Percentiles rank a stretch among this genome's conserved stretches.
phyloP scores from a whole-genome alignment of 202 grass and related monocot genomes.

The Elaeis oleifera region DNA sequence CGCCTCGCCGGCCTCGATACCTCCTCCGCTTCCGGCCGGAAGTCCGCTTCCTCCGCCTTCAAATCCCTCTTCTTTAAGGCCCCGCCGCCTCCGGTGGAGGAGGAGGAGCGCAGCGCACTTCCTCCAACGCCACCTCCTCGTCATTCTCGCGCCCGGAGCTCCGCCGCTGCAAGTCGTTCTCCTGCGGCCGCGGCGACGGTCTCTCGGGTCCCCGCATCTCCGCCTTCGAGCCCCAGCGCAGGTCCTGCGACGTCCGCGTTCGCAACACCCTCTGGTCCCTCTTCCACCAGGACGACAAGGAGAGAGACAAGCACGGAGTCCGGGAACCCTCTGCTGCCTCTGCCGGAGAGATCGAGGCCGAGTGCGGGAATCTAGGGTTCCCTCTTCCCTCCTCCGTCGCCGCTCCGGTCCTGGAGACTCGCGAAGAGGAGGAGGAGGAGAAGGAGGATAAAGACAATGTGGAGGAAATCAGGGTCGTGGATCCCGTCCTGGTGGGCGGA shows the following conservation, averaged over 20 bases:
- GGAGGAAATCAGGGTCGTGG: slow-evolving; percentile 12
- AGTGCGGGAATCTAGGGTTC: slow-evolving; percentile 4
- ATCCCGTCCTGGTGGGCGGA: slow-evolving; percentile 14
- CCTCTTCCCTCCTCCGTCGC: not conserved
- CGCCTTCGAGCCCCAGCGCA: slow-evolving; percentile 44
- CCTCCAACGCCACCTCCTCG: not conserved
- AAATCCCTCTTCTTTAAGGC: slow-evolving; percentile 9
- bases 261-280: slow-evolving; percentile 19
- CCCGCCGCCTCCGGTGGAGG: slow-evolving; percentile 4
- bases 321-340: not conserved
- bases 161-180: slow-evolving; percentile 95
- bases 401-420: slow-evolving; percentile 1
- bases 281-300: slow-evolving; percentile 26
- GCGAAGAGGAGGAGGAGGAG: slow-evolving; percentile 18
- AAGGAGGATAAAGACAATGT: slow-evolving; percentile 4
- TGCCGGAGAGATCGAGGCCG: not conserved
- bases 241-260: slow-evolving; percentile 49
- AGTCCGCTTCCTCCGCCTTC: slow-evolving; percentile 11
- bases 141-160: slow-evolving; percentile 32
- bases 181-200: slow-evolving; percentile 29
- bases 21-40: not conserved
- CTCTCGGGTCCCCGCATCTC: not conserved
- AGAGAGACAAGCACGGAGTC: not conserved
- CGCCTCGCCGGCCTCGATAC: slow-evolving; percentile 13
- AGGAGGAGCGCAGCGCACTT: not conserved